phyloP scores from a whole-genome alignment of 2,329 filamentous ascomycete genomes.

The Akanthomyces muscarius region DNA sequence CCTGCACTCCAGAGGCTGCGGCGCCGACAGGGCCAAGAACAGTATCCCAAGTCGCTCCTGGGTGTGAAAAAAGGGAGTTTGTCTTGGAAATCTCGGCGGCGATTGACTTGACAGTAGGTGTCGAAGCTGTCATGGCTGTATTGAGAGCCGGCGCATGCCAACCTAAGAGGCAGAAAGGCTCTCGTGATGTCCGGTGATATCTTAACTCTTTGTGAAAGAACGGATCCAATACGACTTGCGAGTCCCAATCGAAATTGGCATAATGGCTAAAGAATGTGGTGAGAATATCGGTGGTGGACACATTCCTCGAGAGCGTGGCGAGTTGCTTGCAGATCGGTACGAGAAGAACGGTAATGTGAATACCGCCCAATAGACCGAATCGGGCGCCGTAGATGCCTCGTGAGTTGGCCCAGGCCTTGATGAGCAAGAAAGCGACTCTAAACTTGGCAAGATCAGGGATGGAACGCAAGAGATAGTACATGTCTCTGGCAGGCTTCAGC shows the following conservation, averaged over 20 bases:
- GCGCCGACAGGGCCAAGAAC: slow-evolving; percentile 34
- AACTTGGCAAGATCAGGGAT: slow-evolving; percentile 58
- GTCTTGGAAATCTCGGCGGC: slow-evolving; percentile 49
- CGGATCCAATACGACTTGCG: slow-evolving; percentile 53
- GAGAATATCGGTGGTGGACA: slow-evolving; percentile 50
- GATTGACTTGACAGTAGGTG: slow-evolving; percentile 49
- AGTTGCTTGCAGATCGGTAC: slow-evolving; percentile 56
- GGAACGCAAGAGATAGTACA: slow-evolving; percentile 56
- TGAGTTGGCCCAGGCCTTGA: slow-evolving; percentile 59
- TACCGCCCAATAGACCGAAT: slow-evolving; percentile 62
- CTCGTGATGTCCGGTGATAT: slow-evolving; percentile 53
- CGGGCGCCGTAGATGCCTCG: slow-evolving; percentile 61
- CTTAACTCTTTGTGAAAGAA: slow-evolving; percentile 50
- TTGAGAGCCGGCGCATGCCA: slow-evolving; percentile 61
- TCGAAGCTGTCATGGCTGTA: slow-evolving; percentile 51
- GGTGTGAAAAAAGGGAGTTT: slow-evolving; percentile 33
- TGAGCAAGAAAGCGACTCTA: slow-evolving; percentile 52
- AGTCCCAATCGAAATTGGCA: slow-evolving; percentile 55
- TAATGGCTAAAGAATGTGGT: slow-evolving; percentile 62
- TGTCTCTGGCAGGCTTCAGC: slow-evolving; percentile 60
- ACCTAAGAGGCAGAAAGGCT: slow-evolving; percentile 60
- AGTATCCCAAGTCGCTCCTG: slow-evolving; percentile 38
- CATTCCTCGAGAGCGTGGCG: slow-evolving; percentile 30
- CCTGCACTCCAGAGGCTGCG: slow-evolving; percentile 27
- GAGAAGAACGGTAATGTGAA: slow-evolving; percentile 61